A percentile compares a stretch with the other conserved stretches of the same genome.
Conservation (phyloP, 495 filamentous ascomycete species). For the Penicillium turbatum region DNA sequence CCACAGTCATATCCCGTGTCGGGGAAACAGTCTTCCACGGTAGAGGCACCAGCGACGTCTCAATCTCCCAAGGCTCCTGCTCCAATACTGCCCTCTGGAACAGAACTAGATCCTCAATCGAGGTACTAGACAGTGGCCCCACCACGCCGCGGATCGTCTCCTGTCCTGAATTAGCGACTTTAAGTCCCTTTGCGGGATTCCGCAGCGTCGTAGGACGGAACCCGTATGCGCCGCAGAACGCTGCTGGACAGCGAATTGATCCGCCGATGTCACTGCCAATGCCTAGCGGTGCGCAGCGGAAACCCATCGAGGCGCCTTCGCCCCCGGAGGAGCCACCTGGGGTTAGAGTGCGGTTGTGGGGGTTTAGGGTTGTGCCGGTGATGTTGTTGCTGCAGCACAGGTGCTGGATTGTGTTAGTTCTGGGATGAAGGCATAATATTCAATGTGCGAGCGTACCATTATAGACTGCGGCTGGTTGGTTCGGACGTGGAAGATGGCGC, state of each 20-base stretch:
- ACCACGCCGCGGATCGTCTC: conserved; percentile 58
- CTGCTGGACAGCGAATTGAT: conserved; percentile 55
- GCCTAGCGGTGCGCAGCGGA: conserved; percentile 58
- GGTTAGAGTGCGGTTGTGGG: conserved; percentile 51
- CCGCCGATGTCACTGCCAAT: conserved; percentile 67
- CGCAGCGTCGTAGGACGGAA: conserved; percentile 55
- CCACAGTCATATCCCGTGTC: conserved; percentile 56
- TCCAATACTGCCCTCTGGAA: conserved; percentile 59
- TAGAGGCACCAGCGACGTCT: conserved; percentile 55
- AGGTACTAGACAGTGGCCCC: conserved; percentile 57
- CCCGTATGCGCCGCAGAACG: conserved; percentile 55
- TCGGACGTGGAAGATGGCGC: conserved; percentile 60
- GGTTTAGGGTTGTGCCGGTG: conserved; percentile 61
- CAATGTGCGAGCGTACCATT: conserved; percentile 28
- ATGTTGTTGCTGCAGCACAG: conserved; percentile 56
- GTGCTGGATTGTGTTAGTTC: conserved; percentile 26
- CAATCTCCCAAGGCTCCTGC: conserved; percentile 57
- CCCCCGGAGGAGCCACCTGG: conserved; percentile 64
- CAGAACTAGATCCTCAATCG: conserved; percentile 57
- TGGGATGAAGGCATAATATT: too few species aligned
- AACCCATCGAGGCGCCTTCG: conserved; percentile 61
- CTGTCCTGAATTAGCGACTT: conserved; percentile 48
- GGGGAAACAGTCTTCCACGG: conserved; percentile 49
- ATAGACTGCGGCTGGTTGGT: conserved; percentile 56
- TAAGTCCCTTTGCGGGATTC: conserved; percentile 42